These are phyloP conservation scores for Cercospora sesami DNA, from an alignment of 2,329 filamentous ascomycete genomes.

Conservation along the genomic window DNA sequence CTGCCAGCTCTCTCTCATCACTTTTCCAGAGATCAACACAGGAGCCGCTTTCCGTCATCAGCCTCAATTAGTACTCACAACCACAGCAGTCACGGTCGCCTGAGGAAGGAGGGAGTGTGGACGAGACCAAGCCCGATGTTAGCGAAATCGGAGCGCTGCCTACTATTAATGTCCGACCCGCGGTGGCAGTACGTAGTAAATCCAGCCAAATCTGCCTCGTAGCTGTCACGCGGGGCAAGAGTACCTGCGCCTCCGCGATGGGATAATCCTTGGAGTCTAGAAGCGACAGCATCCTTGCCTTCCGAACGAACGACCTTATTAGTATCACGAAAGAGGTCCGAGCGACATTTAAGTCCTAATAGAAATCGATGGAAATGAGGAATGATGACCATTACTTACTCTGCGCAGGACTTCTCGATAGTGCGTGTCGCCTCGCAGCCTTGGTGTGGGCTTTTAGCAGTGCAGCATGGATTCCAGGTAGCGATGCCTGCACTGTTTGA, in stretches of 20 bases:
- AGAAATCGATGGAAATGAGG: not conserved
- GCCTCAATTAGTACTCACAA: too few relatives aligned
- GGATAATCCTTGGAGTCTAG: not conserved
- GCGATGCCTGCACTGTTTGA: not conserved
- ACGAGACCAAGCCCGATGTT: not conserved
- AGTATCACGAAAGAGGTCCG: not conserved
- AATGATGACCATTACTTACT: too few relatives aligned
- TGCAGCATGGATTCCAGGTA: not conserved
- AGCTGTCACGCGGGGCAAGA: not conserved
- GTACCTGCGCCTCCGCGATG: not conserved
- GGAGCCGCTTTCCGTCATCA: too few relatives aligned
- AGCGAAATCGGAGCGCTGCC: not conserved
- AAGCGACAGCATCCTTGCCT: not conserved
- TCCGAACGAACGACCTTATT: not conserved
- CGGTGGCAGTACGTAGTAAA: not conserved
- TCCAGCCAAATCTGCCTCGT: not conserved
- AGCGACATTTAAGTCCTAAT: not conserved
- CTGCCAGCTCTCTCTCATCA: constrained; percentile 15
- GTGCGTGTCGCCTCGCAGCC: not conserved
- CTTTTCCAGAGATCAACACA: constrained; percentile 18
- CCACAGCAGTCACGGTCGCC: too few relatives aligned
- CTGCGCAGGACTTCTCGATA: not conserved
- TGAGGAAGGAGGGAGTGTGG: not conserved
- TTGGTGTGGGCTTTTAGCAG: not conserved
- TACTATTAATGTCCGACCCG: not conserved